Conservation (phyloP, 306 rosid genomes). For the Crataegus laevigata region DNA sequence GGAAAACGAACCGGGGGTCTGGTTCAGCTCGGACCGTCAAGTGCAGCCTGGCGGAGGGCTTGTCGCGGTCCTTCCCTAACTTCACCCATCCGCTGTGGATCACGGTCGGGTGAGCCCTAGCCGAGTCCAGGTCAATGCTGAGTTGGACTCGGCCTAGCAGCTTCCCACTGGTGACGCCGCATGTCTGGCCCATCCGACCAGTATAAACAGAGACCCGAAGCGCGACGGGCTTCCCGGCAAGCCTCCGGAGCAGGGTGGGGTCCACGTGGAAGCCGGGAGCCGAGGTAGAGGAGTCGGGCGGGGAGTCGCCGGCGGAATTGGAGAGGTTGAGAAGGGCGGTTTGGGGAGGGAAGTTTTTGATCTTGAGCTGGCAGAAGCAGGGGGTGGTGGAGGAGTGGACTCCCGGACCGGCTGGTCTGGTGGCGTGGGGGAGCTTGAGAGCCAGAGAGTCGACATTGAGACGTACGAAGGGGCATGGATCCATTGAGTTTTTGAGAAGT, state of each 20-base stretch:
- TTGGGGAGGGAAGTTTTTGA: slow-evolving; percentile 49
- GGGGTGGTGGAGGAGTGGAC: slow-evolving; percentile 85
- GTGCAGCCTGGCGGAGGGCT: slow-evolving; percentile 47
- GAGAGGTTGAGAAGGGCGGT: slow-evolving; percentile 63
- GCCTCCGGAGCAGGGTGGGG: slow-evolving; percentile 39
- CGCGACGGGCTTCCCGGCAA: slow-evolving; percentile 31
- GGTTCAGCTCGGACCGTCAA: slow-evolving; percentile 66
- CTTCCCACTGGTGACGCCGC: slow-evolving; percentile 54
- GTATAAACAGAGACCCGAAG: slow-evolving; percentile 57
- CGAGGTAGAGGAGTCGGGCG: slow-evolving; percentile 41
- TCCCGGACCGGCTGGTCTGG: slow-evolving; percentile 43
- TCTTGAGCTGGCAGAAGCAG: slow-evolving; percentile 61
- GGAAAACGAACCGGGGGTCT: slow-evolving; percentile 80
- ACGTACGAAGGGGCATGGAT: slow-evolving; percentile 82
- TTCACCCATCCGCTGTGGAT: slow-evolving; percentile 70
- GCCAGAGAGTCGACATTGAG: slow-evolving; percentile 58
- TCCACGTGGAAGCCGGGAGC: slow-evolving; percentile 59
- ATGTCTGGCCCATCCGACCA: slow-evolving; percentile 58
- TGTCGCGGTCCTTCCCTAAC: slow-evolving; percentile 37
- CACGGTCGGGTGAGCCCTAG: slow-evolving; percentile 17
- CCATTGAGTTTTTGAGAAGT: slow-evolving; percentile 30
- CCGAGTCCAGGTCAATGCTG: slow-evolving; percentile 23
- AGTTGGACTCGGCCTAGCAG: slow-evolving; percentile 57
- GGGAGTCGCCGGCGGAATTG: slow-evolving; percentile 21
- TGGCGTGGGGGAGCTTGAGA: slow-evolving; percentile 52